A percentile compares a stretch with the other conserved stretches of the same genome.
Evolutionary conservation across 176 grass and related monocot species (phyloP).

Genomic region (Elymus sibiricus): DNA sequence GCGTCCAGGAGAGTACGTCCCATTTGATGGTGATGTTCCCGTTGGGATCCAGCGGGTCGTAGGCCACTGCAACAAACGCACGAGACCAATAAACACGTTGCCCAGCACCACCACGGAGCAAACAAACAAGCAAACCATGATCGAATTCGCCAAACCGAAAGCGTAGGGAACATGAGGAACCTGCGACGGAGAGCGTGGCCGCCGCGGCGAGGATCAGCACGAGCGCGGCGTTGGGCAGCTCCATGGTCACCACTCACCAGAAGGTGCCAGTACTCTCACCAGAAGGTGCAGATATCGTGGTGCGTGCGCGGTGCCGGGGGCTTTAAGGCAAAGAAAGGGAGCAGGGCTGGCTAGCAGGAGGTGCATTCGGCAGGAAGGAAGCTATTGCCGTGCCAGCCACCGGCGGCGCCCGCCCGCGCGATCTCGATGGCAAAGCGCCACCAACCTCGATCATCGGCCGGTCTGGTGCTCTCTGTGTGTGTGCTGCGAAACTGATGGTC

Average conservation of each 20-base stretch:
- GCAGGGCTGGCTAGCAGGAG: neutral
- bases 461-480: neutral
- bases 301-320: neutral
- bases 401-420: constrained; percentile 19
- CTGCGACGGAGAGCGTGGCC: constrained; percentile 46
- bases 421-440: constrained; percentile 32
- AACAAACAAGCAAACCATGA: neutral
- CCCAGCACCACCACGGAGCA: neutral
- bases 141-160: neutral
- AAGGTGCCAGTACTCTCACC: too few species aligned
- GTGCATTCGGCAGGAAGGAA: neutral
- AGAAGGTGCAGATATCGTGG: too few species aligned
- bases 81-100: too few species aligned
- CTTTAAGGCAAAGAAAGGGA: constrained; percentile 30
- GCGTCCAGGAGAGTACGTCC: constrained; percentile 94
- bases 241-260: constrained; percentile 17
- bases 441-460: constrained; percentile 39
- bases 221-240: constrained; percentile 11
- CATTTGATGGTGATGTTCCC: constrained; percentile 99
- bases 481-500: neutral
- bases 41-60: constrained; percentile 86
- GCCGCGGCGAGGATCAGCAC: constrained; percentile 29
- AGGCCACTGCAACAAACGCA: constrained; percentile 39
- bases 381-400: neutral
- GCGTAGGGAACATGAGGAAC: neutral